Base-by-base conservation (phyloP, 2,329 filamentous ascomycete species). In the Lomentospora prolificans region DNA sequence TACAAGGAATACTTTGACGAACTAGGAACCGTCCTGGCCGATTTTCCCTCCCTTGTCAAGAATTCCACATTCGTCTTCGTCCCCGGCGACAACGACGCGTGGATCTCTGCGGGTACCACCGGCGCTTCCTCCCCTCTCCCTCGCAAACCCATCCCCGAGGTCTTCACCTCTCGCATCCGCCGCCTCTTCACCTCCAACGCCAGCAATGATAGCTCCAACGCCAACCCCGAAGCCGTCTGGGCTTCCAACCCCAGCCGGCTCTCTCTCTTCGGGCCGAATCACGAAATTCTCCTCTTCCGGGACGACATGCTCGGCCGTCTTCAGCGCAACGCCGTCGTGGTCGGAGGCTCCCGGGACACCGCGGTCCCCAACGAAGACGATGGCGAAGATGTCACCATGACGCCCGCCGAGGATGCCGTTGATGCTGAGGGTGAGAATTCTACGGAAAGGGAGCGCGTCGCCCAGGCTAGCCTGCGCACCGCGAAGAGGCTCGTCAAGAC, bases 1-100 rank as follows among this genome's bases (percentile, higher is more conserved):
- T 97, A 96, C 74, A 97, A 97, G 73, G 94, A 97, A 70, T 86
- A 88, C 67, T 96, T 97, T 68, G 90, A 99, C 70, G 82, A 85
- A 7, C 79, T 99, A 10, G 92, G 94, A 3, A 84, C 85, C 2
- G 79, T 89, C 1, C 78, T 99, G 4, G 78, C 88, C 6, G 90
- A 97, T 61, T 97, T 90, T 65, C 89, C 90, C 3, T 77, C 80
- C 1, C 78, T 99, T 12, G 79, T 97, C 46, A 85, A 86, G 57
- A 80, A 81, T 25, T 86, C 88, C 4, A 92, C 88, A 0, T 96
- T 97, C 67, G 76, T 96, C 30, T 96, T 99, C 65, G 87, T 97
- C 0, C 94, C 94, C 0, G 94, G 94, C 28, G 92, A 97, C 70
- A 95, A 96, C 67, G 94, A 99, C 67, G 91, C 89, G n/a, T 99